Evolutionary conservation across 2,329 filamentous ascomycete genomes (phyloP).

Genomic region (Tolypocladium nubicola): DNA sequence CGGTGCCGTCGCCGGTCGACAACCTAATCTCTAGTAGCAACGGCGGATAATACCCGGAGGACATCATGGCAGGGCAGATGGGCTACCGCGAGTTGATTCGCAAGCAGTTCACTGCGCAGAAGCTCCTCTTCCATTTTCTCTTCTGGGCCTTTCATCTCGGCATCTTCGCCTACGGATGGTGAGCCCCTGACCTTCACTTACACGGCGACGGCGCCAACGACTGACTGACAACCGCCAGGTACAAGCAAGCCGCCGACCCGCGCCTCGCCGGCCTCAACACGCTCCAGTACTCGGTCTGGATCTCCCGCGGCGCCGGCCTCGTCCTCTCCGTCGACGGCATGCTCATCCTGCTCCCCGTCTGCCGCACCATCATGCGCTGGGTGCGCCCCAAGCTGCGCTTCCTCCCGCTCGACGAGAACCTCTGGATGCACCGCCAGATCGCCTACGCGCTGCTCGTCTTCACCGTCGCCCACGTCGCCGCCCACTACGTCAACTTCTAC

Average conservation of each 20-base stretch:
- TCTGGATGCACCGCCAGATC: conserved; percentile 93
- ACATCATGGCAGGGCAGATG: conserved; percentile 29
- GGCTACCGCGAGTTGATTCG: conserved; percentile 33
- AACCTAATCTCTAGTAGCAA: not conserved
- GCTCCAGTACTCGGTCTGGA: conserved; percentile 84
- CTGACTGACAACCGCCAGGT: conserved; percentile 40
- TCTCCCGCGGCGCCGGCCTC: conserved; percentile 86
- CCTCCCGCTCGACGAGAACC: conserved; percentile 88
- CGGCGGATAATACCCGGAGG: not conserved
- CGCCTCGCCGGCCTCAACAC: conserved; percentile 69
- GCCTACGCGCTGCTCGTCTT: conserved; percentile 85
- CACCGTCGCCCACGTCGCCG: conserved; percentile 61
- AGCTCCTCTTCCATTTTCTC: conserved; percentile 68
- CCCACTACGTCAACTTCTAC: conserved; percentile 97
- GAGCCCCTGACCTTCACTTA: not conserved
- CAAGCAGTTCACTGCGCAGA: conserved; percentile 58
- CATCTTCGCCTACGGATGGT: conserved; percentile 83
- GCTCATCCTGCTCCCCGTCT: conserved; percentile 88
- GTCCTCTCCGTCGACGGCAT: conserved; percentile 75
- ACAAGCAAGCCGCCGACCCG: conserved; percentile 58
- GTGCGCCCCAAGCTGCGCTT: conserved; percentile 80
- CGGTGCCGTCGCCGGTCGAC: conserved; percentile 44
- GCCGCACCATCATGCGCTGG: conserved; percentile 76
- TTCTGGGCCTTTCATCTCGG: conserved; percentile 73
- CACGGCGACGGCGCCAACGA: not conserved